Base-by-base conservation (phyloP, 176 grass and related monocot genomes). In the Saccharum spontaneum region DNA sequence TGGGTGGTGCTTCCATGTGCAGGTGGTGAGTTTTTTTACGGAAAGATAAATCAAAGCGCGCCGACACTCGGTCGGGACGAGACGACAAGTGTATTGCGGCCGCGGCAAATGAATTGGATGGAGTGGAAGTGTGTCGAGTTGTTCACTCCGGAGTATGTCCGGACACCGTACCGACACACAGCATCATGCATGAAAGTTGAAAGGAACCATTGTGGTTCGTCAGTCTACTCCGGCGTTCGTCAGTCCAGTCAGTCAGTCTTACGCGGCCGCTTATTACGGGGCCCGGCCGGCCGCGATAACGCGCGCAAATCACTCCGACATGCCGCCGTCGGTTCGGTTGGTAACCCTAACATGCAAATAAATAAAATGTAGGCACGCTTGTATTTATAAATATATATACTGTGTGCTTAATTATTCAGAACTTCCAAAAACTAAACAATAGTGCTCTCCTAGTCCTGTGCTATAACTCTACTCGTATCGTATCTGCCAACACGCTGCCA, bases 221-320 rank as follows among this genome's bases (percentile, higher is more conserved):
- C 70, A 10, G 71, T 31, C 44, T 31, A 33, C 71, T 17, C 44
- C 71, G 43, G 1, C 71, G 43, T 5, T 10, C 8, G n/a, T 73
- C 13, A 6, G 37, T 38, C 37, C 37, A 38, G 41, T 46, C 59
- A 62, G 61, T 31, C 62, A 65, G 62, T n/a, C 6, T 33, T 9
- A 17, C 14, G 26, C 71, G 7, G 49, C 49, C 17, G 50, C 14
- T 49, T 5, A 49, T 52, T 52, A 52, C n/a, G n/a, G 49, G 40
- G 40, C 8, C 40, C 39, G 9, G 40, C 8, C 37, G 5, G 41
- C 41, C 43, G 43, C 17, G 52, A 17, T 41, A 26, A 17, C 69
- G 23, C 26, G 41, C 70, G 70, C 13, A 28, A 73, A 73, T 73
- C 70, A 73, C 70, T 73, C 70, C 23, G 41, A 48, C 70, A 73